These are phyloP conservation scores for Furcasterigmium sp. DNA, from an alignment of 2,329 filamentous ascomycete genomes.

Conservation along the genomic window DNA sequence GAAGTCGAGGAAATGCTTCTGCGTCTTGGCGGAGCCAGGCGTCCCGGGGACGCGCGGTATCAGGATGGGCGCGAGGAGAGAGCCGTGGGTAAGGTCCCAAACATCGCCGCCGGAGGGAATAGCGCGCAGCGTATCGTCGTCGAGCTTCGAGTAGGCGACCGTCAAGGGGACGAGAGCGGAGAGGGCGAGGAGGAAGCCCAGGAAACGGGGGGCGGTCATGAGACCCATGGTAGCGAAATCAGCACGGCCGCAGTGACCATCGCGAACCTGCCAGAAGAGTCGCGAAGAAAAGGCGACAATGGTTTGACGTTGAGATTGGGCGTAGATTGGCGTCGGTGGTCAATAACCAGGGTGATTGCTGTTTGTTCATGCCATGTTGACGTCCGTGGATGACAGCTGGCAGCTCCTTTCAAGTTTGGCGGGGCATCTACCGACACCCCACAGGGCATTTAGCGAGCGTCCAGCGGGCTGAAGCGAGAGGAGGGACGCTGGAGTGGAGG, in stretches of 20 bases:
- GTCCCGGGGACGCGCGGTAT: slow-evolving; percentile 86
- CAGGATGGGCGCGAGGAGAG: slow-evolving; percentile 80
- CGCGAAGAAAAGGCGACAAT: too few relatives aligned
- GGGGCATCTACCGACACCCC: too few relatives aligned
- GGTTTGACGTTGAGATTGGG: too few relatives aligned
- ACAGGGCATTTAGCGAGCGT: too few relatives aligned
- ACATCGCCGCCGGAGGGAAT: slow-evolving; percentile 69
- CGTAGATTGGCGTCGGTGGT: too few relatives aligned
- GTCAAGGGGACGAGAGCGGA: slow-evolving; percentile 18
- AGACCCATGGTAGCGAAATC: slow-evolving; percentile 8
- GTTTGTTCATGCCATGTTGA: too few relatives aligned
- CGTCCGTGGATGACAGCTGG: too few relatives aligned
- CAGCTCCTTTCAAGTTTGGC: too few relatives aligned
- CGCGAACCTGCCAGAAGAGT: too few relatives aligned
- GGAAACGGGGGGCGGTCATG: slow-evolving; percentile 8
- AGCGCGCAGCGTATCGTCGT: slow-evolving; percentile 65
- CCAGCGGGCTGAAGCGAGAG: too few relatives aligned
- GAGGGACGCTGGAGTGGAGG: too few relatives aligned
- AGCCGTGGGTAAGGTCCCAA: slow-evolving; percentile 73
- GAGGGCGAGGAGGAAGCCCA: slow-evolving; percentile 12
- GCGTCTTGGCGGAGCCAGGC: slow-evolving; percentile 64
- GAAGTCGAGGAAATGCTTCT: slow-evolving; percentile 80
- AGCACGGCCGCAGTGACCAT: background rate
- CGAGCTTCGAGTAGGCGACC: slow-evolving; percentile 49
- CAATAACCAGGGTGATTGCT: too few relatives aligned